Conservation (phyloP, 305 asterid genomes). For the Andrographis paniculata region DNA sequence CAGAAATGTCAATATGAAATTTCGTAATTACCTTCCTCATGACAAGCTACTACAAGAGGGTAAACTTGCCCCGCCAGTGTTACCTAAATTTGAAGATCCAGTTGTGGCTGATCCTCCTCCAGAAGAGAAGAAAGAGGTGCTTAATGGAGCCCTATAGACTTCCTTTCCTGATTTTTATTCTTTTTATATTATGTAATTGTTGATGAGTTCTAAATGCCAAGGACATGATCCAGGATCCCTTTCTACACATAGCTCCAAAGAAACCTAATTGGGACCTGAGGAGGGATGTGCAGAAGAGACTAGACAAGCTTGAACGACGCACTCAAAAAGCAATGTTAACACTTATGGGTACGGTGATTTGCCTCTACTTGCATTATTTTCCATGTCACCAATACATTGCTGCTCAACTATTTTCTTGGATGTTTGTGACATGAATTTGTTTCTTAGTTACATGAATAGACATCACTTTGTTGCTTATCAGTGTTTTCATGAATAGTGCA, state of each 20-base stretch:
- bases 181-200: neutral
- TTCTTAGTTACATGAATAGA: neutral
- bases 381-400: neutral
- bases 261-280: constrained; percentile 97
- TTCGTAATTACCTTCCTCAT: constrained; percentile 94
- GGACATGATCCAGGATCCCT: constrained; percentile 56
- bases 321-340: constrained; percentile 69
- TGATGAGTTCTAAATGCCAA: constrained; percentile 5
- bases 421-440: neutral
- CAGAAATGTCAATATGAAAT: constrained; percentile 63
- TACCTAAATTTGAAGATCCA: constrained; percentile 93
- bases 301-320: constrained; percentile 84
- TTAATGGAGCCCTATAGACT: constrained; percentile 4
- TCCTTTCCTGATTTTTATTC: neutral
- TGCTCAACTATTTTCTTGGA: neutral
- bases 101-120: constrained; percentile 46
- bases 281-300: constrained; percentile 89
- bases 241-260: constrained; percentile 91
- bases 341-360: constrained; percentile 58
- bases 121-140: constrained; percentile 80
- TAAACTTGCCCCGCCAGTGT: constrained; percentile 73
- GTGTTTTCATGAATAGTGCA: neutral
- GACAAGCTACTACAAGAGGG: constrained; percentile 97
- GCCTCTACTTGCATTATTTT: neutral
- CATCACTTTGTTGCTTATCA: neutral